Evolutionary conservation across 179 eudicot species (phyloP).

Genomic region (Beta corolliflora): DNA sequence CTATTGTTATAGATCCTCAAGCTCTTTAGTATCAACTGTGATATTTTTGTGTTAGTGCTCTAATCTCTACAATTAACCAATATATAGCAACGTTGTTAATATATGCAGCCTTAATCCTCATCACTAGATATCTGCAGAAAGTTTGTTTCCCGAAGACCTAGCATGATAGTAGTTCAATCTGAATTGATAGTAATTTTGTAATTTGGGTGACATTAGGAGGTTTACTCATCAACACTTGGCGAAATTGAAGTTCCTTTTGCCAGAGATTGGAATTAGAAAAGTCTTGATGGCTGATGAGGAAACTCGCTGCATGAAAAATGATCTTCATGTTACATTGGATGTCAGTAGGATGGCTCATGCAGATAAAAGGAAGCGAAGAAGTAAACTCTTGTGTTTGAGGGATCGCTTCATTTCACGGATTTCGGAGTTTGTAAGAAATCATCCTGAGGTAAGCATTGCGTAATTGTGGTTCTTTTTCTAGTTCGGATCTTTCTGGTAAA

Average conservation of each 20-base stretch:
- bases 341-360: conserved; percentile 27
- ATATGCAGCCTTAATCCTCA: neutral
- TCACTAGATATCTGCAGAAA: neutral
- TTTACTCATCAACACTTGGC: conserved; percentile 76
- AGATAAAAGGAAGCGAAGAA: conserved; percentile 43
- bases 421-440: conserved; percentile 50
- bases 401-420: conserved; percentile 57
- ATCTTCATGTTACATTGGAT: conserved; percentile 61
- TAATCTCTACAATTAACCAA: neutral
- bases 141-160: neutral
- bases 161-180: neutral
- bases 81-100: neutral
- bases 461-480: conserved; percentile 5
- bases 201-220: conserved; percentile 53
- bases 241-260: conserved; percentile 80
- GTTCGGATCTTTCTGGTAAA: neutral
- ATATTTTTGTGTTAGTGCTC: neutral
- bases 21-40: conserved; percentile 1
- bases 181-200: neutral
- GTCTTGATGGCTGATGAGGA: conserved; percentile 58
- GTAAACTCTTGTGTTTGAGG: conserved; percentile 38
- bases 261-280: conserved; percentile 64
- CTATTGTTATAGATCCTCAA: neutral
- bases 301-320: conserved; percentile 73
- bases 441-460: conserved; percentile 60